Conservation (phyloP, 2,329 filamentous ascomycete species). For the Tolypocladium album region DNA sequence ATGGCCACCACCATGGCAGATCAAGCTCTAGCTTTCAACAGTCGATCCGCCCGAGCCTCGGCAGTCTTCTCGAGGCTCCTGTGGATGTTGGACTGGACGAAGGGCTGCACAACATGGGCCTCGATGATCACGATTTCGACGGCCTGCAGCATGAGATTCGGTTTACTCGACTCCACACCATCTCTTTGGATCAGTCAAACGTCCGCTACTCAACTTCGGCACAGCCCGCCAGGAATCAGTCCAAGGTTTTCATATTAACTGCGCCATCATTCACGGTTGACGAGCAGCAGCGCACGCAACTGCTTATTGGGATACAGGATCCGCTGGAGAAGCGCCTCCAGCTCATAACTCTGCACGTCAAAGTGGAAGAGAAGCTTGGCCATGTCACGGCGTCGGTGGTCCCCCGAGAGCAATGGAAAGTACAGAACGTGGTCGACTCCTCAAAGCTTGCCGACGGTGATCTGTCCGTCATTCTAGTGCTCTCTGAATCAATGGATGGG, state of each 20-base stretch:
- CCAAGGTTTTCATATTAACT: slow-evolving; percentile 57
- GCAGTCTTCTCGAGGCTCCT: slow-evolving; percentile 56
- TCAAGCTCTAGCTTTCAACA: slow-evolving; percentile 32
- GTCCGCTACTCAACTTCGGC: slow-evolving; percentile 48
- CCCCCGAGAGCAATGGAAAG: slow-evolving; percentile 42
- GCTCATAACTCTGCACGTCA: slow-evolving; percentile 52
- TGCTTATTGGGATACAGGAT: slow-evolving; percentile 62
- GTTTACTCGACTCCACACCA: slow-evolving; percentile 58
- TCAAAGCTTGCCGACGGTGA: slow-evolving; percentile 59
- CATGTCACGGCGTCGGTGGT: slow-evolving; percentile 15
- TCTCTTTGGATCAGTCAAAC: slow-evolving; percentile 50
- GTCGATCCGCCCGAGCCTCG: slow-evolving; percentile 38
- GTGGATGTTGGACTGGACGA: slow-evolving; percentile 62
- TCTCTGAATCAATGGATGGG: slow-evolving; percentile 55
- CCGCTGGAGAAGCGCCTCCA: slow-evolving; percentile 55
- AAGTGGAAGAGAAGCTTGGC: slow-evolving; percentile 26
- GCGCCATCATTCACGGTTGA: slow-evolving; percentile 46
- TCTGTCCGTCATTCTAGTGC: slow-evolving; percentile 57
- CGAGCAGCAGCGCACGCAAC: slow-evolving; percentile 39
- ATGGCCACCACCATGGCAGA: slow-evolving; percentile 34
- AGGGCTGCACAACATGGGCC: slow-evolving; percentile 60
- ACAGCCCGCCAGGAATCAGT: slow-evolving; percentile 40
- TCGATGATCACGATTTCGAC: slow-evolving; percentile 62
- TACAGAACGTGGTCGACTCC: slow-evolving; percentile 60
- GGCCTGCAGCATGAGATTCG: slow-evolving; percentile 63